Conservation (phyloP, 2,329 filamentous ascomycete genomes). For the Penicillium brevicompactum region DNA sequence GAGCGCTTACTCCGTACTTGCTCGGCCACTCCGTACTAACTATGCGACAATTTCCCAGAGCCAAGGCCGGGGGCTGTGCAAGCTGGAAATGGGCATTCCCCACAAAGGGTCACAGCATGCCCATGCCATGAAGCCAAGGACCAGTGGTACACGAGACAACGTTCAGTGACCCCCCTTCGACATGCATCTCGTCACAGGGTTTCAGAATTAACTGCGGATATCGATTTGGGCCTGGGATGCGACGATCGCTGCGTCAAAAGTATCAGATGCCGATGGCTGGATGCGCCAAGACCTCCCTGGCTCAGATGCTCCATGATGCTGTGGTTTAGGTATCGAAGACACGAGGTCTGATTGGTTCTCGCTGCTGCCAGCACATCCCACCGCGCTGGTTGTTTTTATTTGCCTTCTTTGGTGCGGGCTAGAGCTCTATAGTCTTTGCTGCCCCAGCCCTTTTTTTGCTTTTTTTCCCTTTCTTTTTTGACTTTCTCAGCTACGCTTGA, state of each 20-base stretch:
- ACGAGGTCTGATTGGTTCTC: conserved; percentile 3
- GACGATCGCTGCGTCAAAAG: neutral
- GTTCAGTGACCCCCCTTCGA: neutral
- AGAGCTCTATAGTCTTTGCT: neutral
- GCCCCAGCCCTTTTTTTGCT: neutral
- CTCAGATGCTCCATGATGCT: neutral
- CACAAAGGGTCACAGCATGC: conserved; percentile 4
- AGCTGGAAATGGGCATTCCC: conserved; percentile 2
- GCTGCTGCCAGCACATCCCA: conserved; percentile 6
- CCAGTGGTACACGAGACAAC: neutral
- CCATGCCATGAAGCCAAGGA: conserved; percentile 12
- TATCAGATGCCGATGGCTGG: neutral
- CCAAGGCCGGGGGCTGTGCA: conserved; percentile 20
- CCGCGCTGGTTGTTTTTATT: conserved; percentile 1
- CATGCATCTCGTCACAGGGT: neutral
- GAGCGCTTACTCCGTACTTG: too few species aligned
- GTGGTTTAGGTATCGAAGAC: neutral
- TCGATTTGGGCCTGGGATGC: neutral
- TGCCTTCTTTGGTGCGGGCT: conserved; percentile 3
- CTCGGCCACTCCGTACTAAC: too few species aligned
- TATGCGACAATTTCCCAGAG: conserved; percentile 3
- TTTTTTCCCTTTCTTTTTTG: neutral
- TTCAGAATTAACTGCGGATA: neutral
- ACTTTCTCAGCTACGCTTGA: neutral
- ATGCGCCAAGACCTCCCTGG: conserved; percentile 6